phyloP scores from a whole-genome alignment of 2,329 filamentous ascomycete genomes.

The Aspergillus transmontanensis region DNA sequence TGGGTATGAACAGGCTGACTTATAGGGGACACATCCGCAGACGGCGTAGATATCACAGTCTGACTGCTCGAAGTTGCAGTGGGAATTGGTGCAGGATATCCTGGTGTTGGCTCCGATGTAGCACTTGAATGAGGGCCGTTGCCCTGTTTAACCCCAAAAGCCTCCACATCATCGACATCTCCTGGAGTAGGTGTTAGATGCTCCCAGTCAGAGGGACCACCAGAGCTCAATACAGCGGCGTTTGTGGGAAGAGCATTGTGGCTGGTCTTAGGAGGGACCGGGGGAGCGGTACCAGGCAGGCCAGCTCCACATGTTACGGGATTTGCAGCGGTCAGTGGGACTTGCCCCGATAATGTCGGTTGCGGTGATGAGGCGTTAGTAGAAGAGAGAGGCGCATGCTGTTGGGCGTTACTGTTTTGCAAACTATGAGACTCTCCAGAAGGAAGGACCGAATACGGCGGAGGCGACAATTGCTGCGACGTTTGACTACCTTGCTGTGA shows the following conservation, averaged over 20 bases:
- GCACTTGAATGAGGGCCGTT: constrained; percentile 8
- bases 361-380: constrained; percentile 8
- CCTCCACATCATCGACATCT: constrained; percentile 40
- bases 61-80: constrained; percentile 7
- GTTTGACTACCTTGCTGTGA: constrained; percentile 27
- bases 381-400: not conserved
- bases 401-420: constrained; percentile 5
- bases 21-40: constrained; percentile 11
- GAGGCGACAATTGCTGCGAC: constrained; percentile 29
- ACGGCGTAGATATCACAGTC: constrained; percentile 9
- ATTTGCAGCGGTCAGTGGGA: not conserved
- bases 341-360: not conserved
- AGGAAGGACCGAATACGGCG: constrained; percentile 34
- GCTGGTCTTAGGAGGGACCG: constrained; percentile 27
- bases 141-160: constrained; percentile 25
- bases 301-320: not conserved
- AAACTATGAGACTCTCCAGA: constrained; percentile 18
- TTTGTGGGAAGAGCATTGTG: constrained; percentile 23
- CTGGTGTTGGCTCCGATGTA: constrained; percentile 15
- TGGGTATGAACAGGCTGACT: constrained; percentile 8
- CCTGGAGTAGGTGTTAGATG: constrained; percentile 41
- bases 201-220: constrained; percentile 53
- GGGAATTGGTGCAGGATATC: constrained; percentile 14
- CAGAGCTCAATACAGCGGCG: constrained; percentile 43
- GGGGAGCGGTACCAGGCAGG: constrained; percentile 19